Conservation (phyloP, 1,139 yeast species). For the Nakaseomyces nivariensis region DNA sequence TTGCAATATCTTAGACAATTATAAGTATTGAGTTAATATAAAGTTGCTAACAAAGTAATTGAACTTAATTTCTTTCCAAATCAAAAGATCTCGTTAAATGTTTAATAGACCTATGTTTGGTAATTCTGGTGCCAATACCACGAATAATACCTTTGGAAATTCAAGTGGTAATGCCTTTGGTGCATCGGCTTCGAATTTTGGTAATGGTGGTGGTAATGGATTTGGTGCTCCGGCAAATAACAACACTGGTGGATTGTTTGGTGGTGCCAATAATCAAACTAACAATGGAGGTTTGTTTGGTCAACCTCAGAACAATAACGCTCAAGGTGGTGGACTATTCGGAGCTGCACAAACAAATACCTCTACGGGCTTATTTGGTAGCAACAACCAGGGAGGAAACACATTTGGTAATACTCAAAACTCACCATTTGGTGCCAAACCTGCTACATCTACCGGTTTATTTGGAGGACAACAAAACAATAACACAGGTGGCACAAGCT, state of each 20-base stretch:
- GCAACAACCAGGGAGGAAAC: not conserved
- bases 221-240: slow-evolving; percentile 10
- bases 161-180: slow-evolving; percentile 4
- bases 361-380: slow-evolving; percentile 27
- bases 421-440: slow-evolving; percentile 9
- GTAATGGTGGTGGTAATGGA: slow-evolving; percentile 9
- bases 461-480: slow-evolving; percentile 6
- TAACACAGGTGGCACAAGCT: slow-evolving; percentile 7
- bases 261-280: slow-evolving; percentile 10
- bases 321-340: slow-evolving; percentile 20
- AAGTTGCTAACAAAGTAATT: no score
- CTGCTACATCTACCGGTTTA: slow-evolving; percentile 4
- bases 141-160: slow-evolving; percentile 31
- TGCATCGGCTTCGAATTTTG: slow-evolving; percentile 10
- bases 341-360: slow-evolving; percentile 9
- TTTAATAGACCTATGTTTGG: slow-evolving; percentile 1
- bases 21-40: no score
- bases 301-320: slow-evolving; percentile 10
- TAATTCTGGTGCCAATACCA: slow-evolving; percentile 6
- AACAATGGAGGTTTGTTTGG: slow-evolving; percentile 24
- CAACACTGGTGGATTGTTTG: slow-evolving; percentile 13
- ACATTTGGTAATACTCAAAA: slow-evolving; percentile 10
- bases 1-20: not conserved
- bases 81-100: not conserved
- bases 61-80: no score